Conservation (phyloP, 2,329 filamentous ascomycete species). For the Colletotrichum sidae region DNA sequence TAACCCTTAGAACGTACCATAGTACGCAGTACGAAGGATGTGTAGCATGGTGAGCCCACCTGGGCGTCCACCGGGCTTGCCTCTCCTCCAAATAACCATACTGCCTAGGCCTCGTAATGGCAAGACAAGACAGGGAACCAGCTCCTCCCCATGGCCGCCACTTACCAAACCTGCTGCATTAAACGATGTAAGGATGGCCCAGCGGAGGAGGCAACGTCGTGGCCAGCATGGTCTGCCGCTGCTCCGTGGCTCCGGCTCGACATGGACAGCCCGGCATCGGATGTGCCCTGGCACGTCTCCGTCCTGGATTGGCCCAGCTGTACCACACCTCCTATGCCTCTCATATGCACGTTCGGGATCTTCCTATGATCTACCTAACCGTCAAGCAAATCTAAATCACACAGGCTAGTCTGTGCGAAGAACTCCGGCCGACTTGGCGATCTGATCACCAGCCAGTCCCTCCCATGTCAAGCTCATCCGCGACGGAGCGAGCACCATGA, state of each 20-base stretch:
- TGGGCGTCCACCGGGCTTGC: too few species aligned
- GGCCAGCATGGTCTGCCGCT: constrained; percentile 33
- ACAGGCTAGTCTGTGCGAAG: constrained; percentile 38
- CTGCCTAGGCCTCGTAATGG: neutral
- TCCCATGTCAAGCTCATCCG: constrained; percentile 34
- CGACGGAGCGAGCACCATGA: constrained; percentile 33
- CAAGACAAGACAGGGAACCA: constrained; percentile 8
- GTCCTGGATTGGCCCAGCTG: constrained; percentile 4
- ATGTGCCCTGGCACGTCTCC: constrained; percentile 29
- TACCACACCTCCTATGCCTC: constrained; percentile 16
- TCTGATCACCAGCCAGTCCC: constrained; percentile 38
- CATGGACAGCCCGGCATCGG: constrained; percentile 36
- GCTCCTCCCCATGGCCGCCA: neutral
- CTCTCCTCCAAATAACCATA: constrained; percentile 1
- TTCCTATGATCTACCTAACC: constrained; percentile 36
- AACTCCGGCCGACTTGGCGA: constrained; percentile 39
- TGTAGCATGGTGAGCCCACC: too few species aligned
- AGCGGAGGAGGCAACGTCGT: constrained; percentile 20
- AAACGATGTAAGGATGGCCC: neutral
- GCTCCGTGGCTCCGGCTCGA: constrained; percentile 28
- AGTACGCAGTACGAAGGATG: too few species aligned
- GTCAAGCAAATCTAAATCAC: constrained; percentile 37
- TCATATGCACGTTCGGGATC: constrained; percentile 37
- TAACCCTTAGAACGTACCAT: constrained; percentile 21
- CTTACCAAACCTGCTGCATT: neutral